These are phyloP conservation scores for Pseudonitzschia pungens DNA, from an alignment of 108 stramenopile species.

Conservation along the genomic window DNA sequence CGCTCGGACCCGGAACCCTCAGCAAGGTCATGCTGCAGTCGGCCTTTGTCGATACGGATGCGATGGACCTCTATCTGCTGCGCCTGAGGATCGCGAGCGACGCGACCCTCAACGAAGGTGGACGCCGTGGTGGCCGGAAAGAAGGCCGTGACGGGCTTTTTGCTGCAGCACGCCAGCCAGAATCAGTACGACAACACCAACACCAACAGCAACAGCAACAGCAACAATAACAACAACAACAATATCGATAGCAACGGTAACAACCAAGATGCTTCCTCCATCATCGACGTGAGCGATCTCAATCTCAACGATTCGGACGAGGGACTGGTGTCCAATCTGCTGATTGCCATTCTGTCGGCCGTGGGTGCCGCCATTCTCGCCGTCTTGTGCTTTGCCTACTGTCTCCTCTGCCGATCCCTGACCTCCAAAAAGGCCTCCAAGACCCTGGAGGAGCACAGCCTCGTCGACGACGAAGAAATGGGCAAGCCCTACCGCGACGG, in stretches of 20 bases:
- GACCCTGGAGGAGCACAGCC: constrained; percentile 10
- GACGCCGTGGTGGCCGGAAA: not conserved
- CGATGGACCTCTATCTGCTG: constrained; percentile 21
- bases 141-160: not conserved
- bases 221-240: not conserved
- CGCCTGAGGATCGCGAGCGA: constrained; percentile 25
- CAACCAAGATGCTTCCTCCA: too few species aligned
- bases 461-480: constrained; percentile 1
- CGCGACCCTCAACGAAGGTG: constrained; percentile 1
- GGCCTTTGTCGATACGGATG: constrained; percentile 23
- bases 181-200: not conserved
- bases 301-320: not conserved
- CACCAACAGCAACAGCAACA: too few species aligned
- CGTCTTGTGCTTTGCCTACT: constrained; percentile 16
- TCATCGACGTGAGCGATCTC: not conserved
- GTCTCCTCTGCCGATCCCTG: constrained; percentile 16
- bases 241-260: not conserved
- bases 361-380: constrained; percentile 19
- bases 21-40: not conserved
- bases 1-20: not conserved
- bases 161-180: not conserved
- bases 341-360: constrained; percentile 18
- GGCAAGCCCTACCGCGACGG: not conserved
- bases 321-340: constrained; percentile 6
- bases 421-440: not conserved